Evolutionary conservation across 805 yeast species (phyloP), one percentile per base, ranked within the genome.

Genomic region (Suhomyces sp.): DNA sequence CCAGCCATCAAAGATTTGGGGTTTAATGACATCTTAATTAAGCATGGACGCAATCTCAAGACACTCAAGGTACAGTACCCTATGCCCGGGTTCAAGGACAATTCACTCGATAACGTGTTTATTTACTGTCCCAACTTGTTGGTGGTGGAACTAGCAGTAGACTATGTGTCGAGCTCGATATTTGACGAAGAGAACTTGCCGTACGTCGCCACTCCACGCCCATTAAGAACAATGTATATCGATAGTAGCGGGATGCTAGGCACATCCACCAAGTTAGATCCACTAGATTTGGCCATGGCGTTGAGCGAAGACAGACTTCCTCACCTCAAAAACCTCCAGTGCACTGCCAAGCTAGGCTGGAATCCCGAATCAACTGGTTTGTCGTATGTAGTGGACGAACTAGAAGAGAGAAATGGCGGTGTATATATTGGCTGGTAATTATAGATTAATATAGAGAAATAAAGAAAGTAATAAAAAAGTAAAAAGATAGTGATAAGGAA

Each of bases 161-260:
- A 93, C 66, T 93, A 94, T 62, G 67, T 86, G 13, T 73, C 88
- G 3, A 68, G 76, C 17, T 52, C 62, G 15, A 70, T 69, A 50
- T 74, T 70, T 55, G 77, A 67, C 55, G 75, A 65, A 39, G 64
- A 65, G 40, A 56, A 66, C 62, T 57, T 73, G 39, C 57, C 61
- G 10, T 57, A 54, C 41, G 46, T 64, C 20, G 56, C 57, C 2
- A 55, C 60, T 33, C 60, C 67, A 13, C 59, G 78, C 27, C 89
- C 89, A 1, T 69, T 93, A 53, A 76, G 74, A 48, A 78, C 82
- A 1, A 66, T 94, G 33, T 82, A 82, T 62, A 77, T 94, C 22
- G 93, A 89, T 52, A 86, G 96, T 44, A 85, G 96, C 54, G 97
- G 98, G 1, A 82, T 86, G 71, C 69, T 87, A 53, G 97, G 97